phyloP scores from a whole-genome alignment of 805 yeast species.

The Priceomyces carsonii region DNA sequence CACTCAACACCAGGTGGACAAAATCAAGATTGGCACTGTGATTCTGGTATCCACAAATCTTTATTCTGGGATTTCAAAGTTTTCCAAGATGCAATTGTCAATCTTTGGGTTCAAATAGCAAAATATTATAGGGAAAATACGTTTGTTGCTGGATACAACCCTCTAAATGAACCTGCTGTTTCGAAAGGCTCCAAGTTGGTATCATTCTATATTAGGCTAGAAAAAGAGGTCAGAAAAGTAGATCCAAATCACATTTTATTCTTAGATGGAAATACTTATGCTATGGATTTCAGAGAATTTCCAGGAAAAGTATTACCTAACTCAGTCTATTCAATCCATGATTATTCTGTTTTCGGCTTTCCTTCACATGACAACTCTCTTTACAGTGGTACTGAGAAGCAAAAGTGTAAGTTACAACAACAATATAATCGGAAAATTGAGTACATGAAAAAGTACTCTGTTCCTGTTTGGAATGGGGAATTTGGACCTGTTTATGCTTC shows the following conservation, averaged over 20 bases:
- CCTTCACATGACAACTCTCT: slow-evolving; percentile 33
- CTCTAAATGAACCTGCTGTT: slow-evolving; percentile 54
- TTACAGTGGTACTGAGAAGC: slow-evolving; percentile 36
- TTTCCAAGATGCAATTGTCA: slow-evolving; percentile 47
- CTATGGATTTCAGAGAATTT: slow-evolving; percentile 51
- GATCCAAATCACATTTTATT: slow-evolving; percentile 51
- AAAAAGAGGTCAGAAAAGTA: slow-evolving; percentile 39
- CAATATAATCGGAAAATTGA: slow-evolving; percentile 47
- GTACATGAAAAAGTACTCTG: slow-evolving; percentile 37
- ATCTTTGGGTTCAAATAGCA: slow-evolving; percentile 49
- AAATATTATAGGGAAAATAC: slow-evolving; percentile 45
- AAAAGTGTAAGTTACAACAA: slow-evolving; percentile 32
- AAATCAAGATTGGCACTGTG: slow-evolving; percentile 56
- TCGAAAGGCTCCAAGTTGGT: slow-evolving; percentile 43
- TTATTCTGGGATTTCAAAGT: slow-evolving; percentile 51
- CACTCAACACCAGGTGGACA: slow-evolving; percentile 57
- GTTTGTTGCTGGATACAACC: slow-evolving; percentile 57
- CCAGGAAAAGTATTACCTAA: slow-evolving; percentile 41
- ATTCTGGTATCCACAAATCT: slow-evolving; percentile 47
- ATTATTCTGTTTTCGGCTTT: slow-evolving; percentile 47
- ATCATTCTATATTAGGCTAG: slow-evolving; percentile 38
- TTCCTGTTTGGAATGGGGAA: slow-evolving; percentile 58
- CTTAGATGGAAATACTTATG: slow-evolving; percentile 53
- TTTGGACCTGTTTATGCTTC: slow-evolving; percentile 53
- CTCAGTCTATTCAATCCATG: slow-evolving; percentile 52